Evolutionary conservation across 148 eudicot genomes (phyloP), one percentile per base, ranked within the genome.

Genomic region (Silene latifolia): DNA sequence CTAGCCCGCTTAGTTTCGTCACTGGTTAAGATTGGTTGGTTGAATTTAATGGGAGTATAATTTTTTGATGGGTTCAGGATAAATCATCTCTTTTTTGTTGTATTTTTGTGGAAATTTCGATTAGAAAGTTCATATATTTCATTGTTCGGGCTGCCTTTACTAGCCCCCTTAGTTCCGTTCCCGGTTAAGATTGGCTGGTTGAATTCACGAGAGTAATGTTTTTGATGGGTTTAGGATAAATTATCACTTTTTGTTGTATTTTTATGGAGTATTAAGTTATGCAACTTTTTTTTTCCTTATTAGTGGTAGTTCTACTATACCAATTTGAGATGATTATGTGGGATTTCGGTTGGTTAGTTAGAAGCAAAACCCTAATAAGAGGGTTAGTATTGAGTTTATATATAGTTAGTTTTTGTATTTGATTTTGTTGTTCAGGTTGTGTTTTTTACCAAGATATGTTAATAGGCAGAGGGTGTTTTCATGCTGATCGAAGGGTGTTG

Each of bases 11-110:
- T 39, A 39, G 44, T 32, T 51, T 18, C 56, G 56, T 12, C 17
- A 51, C 56, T 51, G 56, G 17, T 51, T 47, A n/a, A 10, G 70
- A 74, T 63, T 63, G 32, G 18, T 14, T 13, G 10, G 74, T 71
- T 42, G 4, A 44, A 46, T 27, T 67, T 57, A 39, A 60, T 48
- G 47, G 18, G 47, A 20, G 18, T 21, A 51, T 51, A 9, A 4
- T 17, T 54, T 46, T 51, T 15, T 19, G 13, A 17, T 69, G 8
- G 69, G 20, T 59, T 59, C 17, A 7, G 42, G 24, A 24, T 25
- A 51, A 24, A 35, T 73, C 0, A 8, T 61, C 54, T 71, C 12
- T 42, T 44, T 44, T 62, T 42, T 46, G 23, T 27, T 58, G 18
- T 47, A 8, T 20, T 20, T 68, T 69, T 46, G 1, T 39, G 44